Evolutionary conservation across 768 basidiomycete genomes (phyloP).

Genomic region (Leccinum aurantiacum): DNA sequence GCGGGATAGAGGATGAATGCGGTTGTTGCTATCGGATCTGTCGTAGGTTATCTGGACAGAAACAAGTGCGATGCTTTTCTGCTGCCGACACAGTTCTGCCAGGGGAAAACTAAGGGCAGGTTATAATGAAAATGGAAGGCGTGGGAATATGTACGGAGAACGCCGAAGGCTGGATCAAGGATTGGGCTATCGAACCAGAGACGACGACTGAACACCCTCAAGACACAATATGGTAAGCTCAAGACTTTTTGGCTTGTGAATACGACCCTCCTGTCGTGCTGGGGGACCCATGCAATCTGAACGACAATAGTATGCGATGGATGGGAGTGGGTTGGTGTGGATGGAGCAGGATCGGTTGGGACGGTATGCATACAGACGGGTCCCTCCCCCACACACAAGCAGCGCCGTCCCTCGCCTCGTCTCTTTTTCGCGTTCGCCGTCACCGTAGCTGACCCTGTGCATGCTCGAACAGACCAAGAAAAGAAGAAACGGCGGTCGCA

Average conservation of each 20-base stretch:
- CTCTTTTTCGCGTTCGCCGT: background rate
- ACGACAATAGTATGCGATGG: conserved; percentile 4
- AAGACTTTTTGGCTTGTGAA: conserved; percentile 1
- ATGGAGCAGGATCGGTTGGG: conserved; percentile 4
- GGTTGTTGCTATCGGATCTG: background rate
- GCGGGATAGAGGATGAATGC: background rate
- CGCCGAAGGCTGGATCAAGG: conserved; percentile 16
- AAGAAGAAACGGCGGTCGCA: conserved; percentile 98
- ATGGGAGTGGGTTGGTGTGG: conserved; percentile 8
- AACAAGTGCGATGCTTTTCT: background rate
- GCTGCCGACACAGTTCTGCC: background rate
- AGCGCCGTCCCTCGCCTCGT: background rate
- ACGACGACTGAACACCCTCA: conserved; percentile 21
- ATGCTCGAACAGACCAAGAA: conserved; percentile 78
- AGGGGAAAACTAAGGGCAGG: conserved; percentile 29
- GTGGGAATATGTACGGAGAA: conserved; percentile 25
- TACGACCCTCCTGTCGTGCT: background rate
- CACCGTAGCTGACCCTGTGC: conserved; percentile 1
- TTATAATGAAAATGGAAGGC: background rate
- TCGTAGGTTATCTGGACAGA: background rate
- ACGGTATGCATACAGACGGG: conserved; percentile 9
- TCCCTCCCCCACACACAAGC: background rate
- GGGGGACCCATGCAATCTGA: conserved; percentile 3
- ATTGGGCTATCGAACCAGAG: conserved; percentile 7
- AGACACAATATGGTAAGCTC: conserved; percentile 35